A percentile compares a stretch with the other conserved stretches of the same genome.
Evolutionary conservation across 805 yeast species (phyloP).

Genomic region (Yarrowia alimentaria): DNA sequence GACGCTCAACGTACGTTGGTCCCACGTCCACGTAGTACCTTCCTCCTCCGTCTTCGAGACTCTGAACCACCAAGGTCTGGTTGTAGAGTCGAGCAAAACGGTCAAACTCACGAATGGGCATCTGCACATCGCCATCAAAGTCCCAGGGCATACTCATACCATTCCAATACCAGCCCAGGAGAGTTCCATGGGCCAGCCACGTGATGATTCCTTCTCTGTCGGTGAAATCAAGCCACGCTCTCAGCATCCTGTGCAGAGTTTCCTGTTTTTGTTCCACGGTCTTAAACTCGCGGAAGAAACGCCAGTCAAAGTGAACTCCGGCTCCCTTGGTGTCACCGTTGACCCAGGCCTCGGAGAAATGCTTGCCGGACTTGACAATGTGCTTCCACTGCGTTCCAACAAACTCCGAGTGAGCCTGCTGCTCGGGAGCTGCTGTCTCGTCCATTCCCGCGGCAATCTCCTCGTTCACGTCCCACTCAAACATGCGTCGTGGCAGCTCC

Average conservation of each 20-base stretch:
- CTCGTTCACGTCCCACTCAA: constrained; percentile 6
- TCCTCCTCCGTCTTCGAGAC: constrained; percentile 36
- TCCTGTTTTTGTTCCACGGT: constrained; percentile 43
- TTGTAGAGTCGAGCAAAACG: constrained; percentile 50
- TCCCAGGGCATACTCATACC: constrained; percentile 57
- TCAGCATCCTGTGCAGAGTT: constrained; percentile 48
- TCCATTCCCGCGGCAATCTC: constrained; percentile 1
- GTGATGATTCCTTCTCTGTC: constrained; percentile 45
- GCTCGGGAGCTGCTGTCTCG: not conserved
- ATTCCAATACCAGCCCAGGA: constrained; percentile 52
- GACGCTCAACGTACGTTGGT: constrained; percentile 51
- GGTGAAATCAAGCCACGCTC: constrained; percentile 49
- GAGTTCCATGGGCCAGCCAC: constrained; percentile 52
- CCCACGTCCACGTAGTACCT: constrained; percentile 45
- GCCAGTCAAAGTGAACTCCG: constrained; percentile 56
- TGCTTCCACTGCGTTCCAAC: not conserved
- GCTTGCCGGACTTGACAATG: constrained; percentile 14
- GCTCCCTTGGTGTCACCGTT: not conserved
- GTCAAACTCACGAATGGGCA: constrained; percentile 50
- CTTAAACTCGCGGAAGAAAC: constrained; percentile 55
- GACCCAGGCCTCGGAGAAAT: constrained; percentile 22
- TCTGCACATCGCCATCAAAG: constrained; percentile 49
- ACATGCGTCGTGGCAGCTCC: not conserved
- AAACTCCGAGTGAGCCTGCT: not conserved
- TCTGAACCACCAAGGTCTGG: constrained; percentile 47